Evolutionary conservation across 305 asterid species (phyloP), one percentile per base, ranked within the genome.

Genomic region (Fraxinus latifolia): DNA sequence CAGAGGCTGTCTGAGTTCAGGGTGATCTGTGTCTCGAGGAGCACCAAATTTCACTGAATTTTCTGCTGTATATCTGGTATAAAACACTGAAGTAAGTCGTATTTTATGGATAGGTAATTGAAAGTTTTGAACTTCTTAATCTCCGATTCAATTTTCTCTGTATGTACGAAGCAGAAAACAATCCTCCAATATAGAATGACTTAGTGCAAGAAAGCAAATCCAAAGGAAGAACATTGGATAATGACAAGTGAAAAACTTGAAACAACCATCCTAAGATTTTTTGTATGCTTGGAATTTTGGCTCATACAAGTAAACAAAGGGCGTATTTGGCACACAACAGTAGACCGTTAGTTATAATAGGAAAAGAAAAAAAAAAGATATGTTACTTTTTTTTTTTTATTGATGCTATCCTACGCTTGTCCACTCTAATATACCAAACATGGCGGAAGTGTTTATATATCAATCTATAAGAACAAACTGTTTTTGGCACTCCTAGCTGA

Each of bases 1-100:
- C 37, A 89, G 87, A 75, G 95, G 94, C 83, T 95, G 99, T 88
- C 97, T 88, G 80, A 94, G 94, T 79, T 92, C 92, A 55, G 98
- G 97, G 33, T 88, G 90, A 29, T 87, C 94, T 5, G 99, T 95
- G 83, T 93, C 94, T 60, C 97, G 84, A 0, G 97, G 97, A 80
- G 98, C 99, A 84, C 98, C 94, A 42, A 74, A 89, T 84, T 86
- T 82, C 77, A 89, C 89, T 11, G 95, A 91, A 78, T 94, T 91
- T 77, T 95, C 95, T 27, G 93, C 89, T 71, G 99, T 94, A 27
- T 91, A 91, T 87, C 99, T 95, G 81, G 72, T 82, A 81, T 3
- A 4, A 74, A 76, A 79, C 34, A 34, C 79, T 34, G 29, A 78
- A 1, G 29, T 76, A n/a, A 42, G 47, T 77, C 74, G 50, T 11